Evolutionary conservation across 2,329 filamentous ascomycete species (phyloP).

Genomic region (Aspergillus persii): DNA sequence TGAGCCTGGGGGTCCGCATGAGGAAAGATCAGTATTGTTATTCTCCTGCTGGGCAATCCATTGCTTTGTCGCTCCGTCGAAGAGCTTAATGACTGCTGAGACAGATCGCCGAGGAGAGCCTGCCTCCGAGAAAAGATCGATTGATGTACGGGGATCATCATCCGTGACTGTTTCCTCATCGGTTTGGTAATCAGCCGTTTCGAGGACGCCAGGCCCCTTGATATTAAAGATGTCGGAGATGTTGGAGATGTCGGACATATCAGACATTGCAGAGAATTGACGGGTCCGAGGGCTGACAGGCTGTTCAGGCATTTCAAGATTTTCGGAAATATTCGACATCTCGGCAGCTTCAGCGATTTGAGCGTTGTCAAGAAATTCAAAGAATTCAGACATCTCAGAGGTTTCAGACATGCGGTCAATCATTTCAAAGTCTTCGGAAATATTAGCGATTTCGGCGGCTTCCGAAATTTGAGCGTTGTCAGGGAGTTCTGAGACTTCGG

Average conservation of each 20-base stretch:
- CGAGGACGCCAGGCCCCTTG: neutral
- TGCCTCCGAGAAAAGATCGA: neutral
- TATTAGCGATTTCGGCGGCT: neutral
- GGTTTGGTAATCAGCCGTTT: neutral
- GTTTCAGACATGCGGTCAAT: too few relatives aligned
- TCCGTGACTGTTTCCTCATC: neutral
- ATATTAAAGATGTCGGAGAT: too few relatives aligned
- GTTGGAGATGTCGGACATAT: too few relatives aligned
- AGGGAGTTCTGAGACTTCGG: neutral
- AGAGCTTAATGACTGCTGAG: neutral
- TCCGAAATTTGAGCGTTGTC: too few relatives aligned
- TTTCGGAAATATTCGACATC: too few relatives aligned
- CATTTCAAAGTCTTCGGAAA: neutral
- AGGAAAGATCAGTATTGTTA: neutral
- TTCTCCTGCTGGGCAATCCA: neutral
- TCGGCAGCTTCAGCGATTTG: too few relatives aligned
- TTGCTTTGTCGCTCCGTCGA: neutral
- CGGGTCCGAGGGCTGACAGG: too few relatives aligned
- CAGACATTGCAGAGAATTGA: too few relatives aligned
- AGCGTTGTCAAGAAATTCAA: neutral
- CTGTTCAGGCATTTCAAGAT: too few relatives aligned
- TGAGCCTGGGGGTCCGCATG: neutral
- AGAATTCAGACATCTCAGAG: neutral
- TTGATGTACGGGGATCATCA: neutral
- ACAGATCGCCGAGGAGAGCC: neutral